Percentiles rank a stretch among this genome's conserved stretches.
Conservation (phyloP, 2,329 filamentous ascomycete genomes). For the Diaporthe ampelina region DNA sequence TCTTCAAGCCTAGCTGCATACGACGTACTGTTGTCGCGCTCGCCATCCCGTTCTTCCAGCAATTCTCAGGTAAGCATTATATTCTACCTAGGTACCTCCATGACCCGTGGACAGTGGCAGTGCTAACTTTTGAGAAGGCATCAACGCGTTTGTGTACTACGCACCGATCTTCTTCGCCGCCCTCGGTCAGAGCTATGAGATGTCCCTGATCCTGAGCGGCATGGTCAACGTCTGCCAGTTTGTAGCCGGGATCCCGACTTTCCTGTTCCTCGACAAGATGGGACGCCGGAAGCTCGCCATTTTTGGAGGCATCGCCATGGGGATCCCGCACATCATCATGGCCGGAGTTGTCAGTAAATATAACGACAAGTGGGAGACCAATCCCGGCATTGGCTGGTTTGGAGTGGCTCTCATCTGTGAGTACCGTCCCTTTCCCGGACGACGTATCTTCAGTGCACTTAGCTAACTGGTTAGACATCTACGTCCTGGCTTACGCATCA, state of each 20-base stretch:
- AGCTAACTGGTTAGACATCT: constrained; percentile 43
- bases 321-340: constrained; percentile 40
- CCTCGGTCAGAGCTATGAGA: constrained; percentile 47
- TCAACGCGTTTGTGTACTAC: constrained; percentile 48
- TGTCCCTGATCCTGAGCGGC: constrained; percentile 50
- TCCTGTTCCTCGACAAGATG: constrained; percentile 50
- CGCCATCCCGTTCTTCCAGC: constrained; percentile 59
- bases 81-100: not conserved
- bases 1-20: constrained; percentile 60
- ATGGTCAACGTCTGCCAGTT: constrained; percentile 54
- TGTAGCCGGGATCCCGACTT: constrained; percentile 47
- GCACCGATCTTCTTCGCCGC: constrained; percentile 47
- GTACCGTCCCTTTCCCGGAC: not conserved
- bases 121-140: constrained; percentile 43
- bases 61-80: constrained; percentile 51
- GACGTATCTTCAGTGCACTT: too few species aligned
- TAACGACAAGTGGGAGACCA: constrained; percentile 11
- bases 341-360: constrained; percentile 15
- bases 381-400: constrained; percentile 24
- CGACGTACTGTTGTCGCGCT: constrained; percentile 56
- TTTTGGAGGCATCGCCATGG: constrained; percentile 49
- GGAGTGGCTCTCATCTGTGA: constrained; percentile 30
- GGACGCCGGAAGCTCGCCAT: constrained; percentile 50
- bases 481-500: constrained; percentile 50
- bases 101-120: not conserved